These are phyloP conservation scores for Ceratocystis colombiana DNA, from an alignment of 2,329 filamentous ascomycete genomes.

Conservation along the genomic window DNA sequence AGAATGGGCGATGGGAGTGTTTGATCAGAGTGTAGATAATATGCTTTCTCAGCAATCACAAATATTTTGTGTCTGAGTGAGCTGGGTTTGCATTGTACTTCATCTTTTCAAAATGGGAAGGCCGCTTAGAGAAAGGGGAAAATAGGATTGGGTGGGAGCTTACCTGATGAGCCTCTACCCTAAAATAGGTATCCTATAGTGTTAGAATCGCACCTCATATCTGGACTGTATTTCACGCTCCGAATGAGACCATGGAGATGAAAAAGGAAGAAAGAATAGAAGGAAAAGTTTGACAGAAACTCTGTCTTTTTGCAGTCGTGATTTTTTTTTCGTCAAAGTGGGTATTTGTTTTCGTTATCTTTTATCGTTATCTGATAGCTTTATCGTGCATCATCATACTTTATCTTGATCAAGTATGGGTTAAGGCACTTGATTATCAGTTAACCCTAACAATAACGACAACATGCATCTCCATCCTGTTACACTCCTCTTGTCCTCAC, in stretches of 20 bases:
- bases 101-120: conserved; percentile 19
- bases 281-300: neutral
- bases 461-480: neutral
- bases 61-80: conserved; percentile 24
- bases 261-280: neutral
- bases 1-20: neutral
- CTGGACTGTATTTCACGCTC: no score
- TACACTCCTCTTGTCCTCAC: neutral
- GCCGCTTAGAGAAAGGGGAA: neutral
- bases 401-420: neutral
- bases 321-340: conserved; percentile 12
- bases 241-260: neutral
- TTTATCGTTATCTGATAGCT: neutral
- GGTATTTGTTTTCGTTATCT: neutral
- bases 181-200: neutral
- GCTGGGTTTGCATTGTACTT: conserved; percentile 24
- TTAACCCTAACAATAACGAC: neutral
- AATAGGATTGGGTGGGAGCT: neutral
- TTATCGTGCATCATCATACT: neutral
- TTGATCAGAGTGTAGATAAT: conserved; percentile 25
- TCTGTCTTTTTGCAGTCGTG: conserved; percentile 12
- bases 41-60: conserved; percentile 25
- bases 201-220: neutral
- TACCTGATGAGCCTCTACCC: conserved; percentile 13
- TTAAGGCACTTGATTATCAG: neutral